Percentiles rank a stretch among this genome's conserved stretches.
These are phyloP conservation scores for Coleophoma crateriformis DNA, from an alignment of 2,329 filamentous ascomycete species.

Conservation along the genomic window DNA sequence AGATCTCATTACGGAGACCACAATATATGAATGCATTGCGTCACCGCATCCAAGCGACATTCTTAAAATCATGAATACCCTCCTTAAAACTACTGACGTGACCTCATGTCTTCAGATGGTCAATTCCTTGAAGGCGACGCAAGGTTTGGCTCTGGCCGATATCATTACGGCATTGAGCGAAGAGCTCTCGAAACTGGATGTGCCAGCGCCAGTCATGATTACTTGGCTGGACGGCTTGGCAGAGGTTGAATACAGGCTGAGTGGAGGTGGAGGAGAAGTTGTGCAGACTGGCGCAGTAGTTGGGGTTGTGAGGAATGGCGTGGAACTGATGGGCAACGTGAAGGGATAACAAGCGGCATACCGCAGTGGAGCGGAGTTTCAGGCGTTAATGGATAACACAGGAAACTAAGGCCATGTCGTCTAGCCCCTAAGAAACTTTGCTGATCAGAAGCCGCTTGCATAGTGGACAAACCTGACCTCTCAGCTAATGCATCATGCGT, in stretches of 20 bases:
- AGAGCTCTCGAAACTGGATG: conserved; percentile 76
- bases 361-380: no score
- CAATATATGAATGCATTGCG: conserved; percentile 96
- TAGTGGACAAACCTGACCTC: no score
- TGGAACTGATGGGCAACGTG: conserved; percentile 58
- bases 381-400: no score
- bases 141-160: conserved; percentile 87
- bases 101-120: conserved; percentile 84
- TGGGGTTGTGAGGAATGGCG: conserved; percentile 80
- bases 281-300: conserved; percentile 93
- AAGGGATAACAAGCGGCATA: no score
- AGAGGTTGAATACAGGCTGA: conserved; percentile 86
- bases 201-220: conserved; percentile 80
- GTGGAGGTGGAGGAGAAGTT: conserved; percentile 78
- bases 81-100: conserved; percentile 81
- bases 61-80: conserved; percentile 73
- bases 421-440: no score
- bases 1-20: conserved; percentile 84
- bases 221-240: conserved; percentile 88
- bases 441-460: no score
- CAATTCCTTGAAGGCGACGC: conserved; percentile 77
- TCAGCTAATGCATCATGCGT: no score
- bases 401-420: no score
- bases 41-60: conserved; percentile 90
- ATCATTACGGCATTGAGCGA: conserved; percentile 85